Percentiles rank a stretch among this genome's conserved stretches.
Conservation (phyloP, 2,329 filamentous ascomycete species). For the Penicillium nordicum region DNA sequence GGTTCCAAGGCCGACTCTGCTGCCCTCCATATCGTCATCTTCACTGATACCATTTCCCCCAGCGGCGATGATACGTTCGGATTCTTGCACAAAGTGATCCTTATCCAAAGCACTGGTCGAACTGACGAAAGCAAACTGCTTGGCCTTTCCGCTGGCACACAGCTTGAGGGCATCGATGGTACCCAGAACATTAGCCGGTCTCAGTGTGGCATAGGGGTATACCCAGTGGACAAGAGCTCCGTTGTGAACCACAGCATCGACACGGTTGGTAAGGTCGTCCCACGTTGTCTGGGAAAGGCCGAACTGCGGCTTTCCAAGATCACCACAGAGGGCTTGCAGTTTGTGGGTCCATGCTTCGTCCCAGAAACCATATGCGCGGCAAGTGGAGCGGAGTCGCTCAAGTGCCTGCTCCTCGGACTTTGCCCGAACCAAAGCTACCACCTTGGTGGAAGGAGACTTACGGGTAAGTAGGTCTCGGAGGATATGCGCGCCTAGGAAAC, state of each 20-base stretch:
- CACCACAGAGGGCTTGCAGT: conserved; percentile 67
- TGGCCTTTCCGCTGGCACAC: conserved; percentile 72
- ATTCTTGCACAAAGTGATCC: conserved; percentile 74
- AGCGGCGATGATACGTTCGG: conserved; percentile 57
- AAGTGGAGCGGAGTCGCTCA: conserved; percentile 63
- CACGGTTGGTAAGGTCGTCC: conserved; percentile 61
- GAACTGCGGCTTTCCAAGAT: conserved; percentile 68
- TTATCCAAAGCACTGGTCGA: conserved; percentile 81
- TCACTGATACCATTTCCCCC: conserved; percentile 68
- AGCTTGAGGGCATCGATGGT: conserved; percentile 74
- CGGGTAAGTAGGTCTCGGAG: conserved; percentile 69
- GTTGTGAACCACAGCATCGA: conserved; percentile 77
- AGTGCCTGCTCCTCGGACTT: conserved; percentile 59
- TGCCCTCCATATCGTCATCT: conserved; percentile 73
- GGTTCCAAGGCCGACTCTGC: conserved; percentile 70
- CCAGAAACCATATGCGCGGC: conserved; percentile 79
- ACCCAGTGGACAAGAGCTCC: conserved; percentile 80
- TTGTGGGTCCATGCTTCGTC: conserved; percentile 58
- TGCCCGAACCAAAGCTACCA: conserved; percentile 74
- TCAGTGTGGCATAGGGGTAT: conserved; percentile 68
- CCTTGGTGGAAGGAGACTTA: conserved; percentile 52
- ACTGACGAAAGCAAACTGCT: conserved; percentile 75
- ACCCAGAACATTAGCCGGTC: conserved; percentile 72
- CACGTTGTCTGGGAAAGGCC: conserved; percentile 67
- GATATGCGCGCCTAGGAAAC: conserved; percentile 81